These are phyloP conservation scores for Mycena capillaripes DNA, from an alignment of 768 basidiomycete species.

Conservation along the genomic window DNA sequence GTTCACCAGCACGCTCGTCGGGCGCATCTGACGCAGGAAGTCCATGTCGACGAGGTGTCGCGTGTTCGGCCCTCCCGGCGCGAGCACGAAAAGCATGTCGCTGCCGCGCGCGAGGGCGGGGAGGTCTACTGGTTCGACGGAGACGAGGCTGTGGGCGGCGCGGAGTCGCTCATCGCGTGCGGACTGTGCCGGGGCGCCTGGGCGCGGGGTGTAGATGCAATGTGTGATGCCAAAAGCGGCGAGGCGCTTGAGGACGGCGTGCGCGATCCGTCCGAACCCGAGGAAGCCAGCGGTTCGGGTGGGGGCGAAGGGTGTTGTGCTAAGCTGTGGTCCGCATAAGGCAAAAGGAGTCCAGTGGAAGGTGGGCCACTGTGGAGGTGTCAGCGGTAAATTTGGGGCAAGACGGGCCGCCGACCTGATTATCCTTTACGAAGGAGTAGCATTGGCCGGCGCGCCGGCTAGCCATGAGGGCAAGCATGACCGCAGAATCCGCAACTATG, in stretches of 20 bases:
- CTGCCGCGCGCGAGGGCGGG: constrained; percentile 79
- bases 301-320: constrained; percentile 62
- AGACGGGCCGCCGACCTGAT: constrained; percentile 62
- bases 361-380: constrained; percentile 77
- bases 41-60: constrained; percentile 77
- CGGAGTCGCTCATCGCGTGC: constrained; percentile 52
- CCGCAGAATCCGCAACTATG: constrained; percentile 88
- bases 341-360: constrained; percentile 87
- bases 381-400: not conserved
- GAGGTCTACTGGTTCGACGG: constrained; percentile 72
- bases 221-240: constrained; percentile 85
- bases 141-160: constrained; percentile 45
- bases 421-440: constrained; percentile 73
- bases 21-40: constrained; percentile 90
- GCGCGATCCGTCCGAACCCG: constrained; percentile 95
- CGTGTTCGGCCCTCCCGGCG: constrained; percentile 82
- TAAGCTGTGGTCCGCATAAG: constrained; percentile 89
- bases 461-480: constrained; percentile 96
- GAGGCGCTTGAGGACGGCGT: constrained; percentile 84
- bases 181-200: constrained; percentile 54
- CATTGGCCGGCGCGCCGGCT: constrained; percentile 80
- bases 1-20: constrained; percentile 86
- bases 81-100: constrained; percentile 89
- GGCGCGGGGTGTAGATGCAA: constrained; percentile 74
- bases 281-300: constrained; percentile 88